Evolutionary conservation across 1,284 basidiomycete species (phyloP), one percentile per base, ranked within the genome.

Genomic region (Prillingera fragicola): DNA sequence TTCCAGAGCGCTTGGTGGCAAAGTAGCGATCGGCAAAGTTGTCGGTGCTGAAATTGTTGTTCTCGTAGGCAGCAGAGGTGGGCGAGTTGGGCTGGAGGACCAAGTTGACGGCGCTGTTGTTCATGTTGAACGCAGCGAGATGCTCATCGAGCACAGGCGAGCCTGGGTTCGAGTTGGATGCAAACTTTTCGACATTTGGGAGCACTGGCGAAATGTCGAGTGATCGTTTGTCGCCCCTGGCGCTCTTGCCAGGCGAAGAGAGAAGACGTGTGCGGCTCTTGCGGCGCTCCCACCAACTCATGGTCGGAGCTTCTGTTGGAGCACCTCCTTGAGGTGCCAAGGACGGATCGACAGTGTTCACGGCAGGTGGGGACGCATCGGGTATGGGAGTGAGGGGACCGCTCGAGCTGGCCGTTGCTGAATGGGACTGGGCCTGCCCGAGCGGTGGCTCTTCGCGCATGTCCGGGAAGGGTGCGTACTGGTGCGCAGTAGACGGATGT

Each of bases 1-100:
- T 81, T 0, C 87, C 87, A 3, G 81, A 84, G 14, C 82, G 79
- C 59, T 88, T 85, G 5, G 81, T 88, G n/a, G 87, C 85, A 64
- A 94, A 91, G 64, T 91, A 92, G 56, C 82, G 82, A 38, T 77
- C 77, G 29, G 88, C 86, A 66, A 85, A 92, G 36, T 87, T 82
- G 1, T 82, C 84, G 56, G 86, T 80, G 13, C 82, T 81, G 64
- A 92, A 91, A 54, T 83, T 15, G 31, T 43, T 52, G 25, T 52
- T 40, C 21, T 48, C 38, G 34, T 52, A 52, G 5, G 33, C 31
- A 1, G 43, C 46, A 4, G 40, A 35, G 13, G 40, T 41, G 6
- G 50, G 50, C 8, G 50, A 52, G 17, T 46, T 39, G 5, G 50
- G 50, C 43, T 52, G 50, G 18, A 52, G 41, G 22, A 48, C 33